Evolutionary conservation across 805 yeast genomes (phyloP).

Genomic region (Candida methanosorbosa): DNA sequence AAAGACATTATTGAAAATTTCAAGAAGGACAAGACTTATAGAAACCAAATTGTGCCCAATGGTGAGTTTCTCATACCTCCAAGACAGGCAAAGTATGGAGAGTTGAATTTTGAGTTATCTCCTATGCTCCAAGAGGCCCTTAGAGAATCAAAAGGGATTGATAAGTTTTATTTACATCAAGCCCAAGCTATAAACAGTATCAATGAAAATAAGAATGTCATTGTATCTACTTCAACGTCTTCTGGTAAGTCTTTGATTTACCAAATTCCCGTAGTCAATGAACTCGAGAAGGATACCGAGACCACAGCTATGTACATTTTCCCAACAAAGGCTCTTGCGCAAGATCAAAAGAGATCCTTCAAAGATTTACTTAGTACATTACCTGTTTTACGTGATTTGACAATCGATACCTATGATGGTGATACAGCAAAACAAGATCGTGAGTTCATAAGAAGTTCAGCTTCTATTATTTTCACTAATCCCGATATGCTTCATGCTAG

Average conservation of each 20-base stretch:
- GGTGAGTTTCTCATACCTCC: conserved; percentile 36
- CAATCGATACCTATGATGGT: conserved; percentile 85
- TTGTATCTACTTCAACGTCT: conserved; percentile 90
- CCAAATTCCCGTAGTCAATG: conserved; percentile 71
- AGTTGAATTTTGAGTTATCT: conserved; percentile 36
- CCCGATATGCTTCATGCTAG: conserved; percentile 91
- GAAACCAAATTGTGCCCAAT: conserved; percentile 51
- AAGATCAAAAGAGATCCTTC: conserved; percentile 86
- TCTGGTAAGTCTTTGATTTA: conserved; percentile 93
- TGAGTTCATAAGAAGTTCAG: conserved; percentile 42
- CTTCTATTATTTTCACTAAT: conserved; percentile 82
- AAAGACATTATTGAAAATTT: conserved; percentile 42
- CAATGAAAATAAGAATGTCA: conserved; percentile 52
- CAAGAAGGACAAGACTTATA: conserved; percentile 41
- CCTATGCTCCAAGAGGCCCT: conserved; percentile 47
- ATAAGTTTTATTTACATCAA: conserved; percentile 71
- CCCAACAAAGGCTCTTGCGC: conserved; percentile 97
- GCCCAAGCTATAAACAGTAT: conserved; percentile 62
- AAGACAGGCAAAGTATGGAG: conserved; percentile 35
- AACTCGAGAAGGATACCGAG: conserved; percentile 30
- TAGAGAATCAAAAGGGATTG: conserved; percentile 35
- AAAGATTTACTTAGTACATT: conserved; percentile 44
- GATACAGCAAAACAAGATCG: conserved; percentile 67
- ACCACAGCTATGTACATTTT: conserved; percentile 79
- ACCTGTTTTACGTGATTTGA: conserved; percentile 33